Conservation (phyloP, 179 eudicot genomes). For the Kewa caespitosa region DNA sequence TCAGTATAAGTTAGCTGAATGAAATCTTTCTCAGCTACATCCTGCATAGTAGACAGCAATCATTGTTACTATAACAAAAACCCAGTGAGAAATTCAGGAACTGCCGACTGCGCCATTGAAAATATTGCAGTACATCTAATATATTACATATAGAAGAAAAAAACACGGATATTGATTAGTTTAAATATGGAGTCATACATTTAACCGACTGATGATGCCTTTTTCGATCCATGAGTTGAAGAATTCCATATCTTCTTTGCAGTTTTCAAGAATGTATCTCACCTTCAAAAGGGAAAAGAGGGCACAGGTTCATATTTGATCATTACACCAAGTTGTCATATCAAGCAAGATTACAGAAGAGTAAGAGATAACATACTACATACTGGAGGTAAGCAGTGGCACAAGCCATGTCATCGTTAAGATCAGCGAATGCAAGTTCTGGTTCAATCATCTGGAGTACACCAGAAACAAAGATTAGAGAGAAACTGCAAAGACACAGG, state of each 20-base stretch:
- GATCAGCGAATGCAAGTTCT: slow-evolving; percentile 95
- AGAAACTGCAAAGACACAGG: slow-evolving; percentile 3
- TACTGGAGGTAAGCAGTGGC: slow-evolving; percentile 99
- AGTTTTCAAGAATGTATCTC: slow-evolving; percentile 78
- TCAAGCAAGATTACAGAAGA: slow-evolving; percentile 29
- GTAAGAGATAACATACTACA: slow-evolving; percentile 89
- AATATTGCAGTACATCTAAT: not conserved
- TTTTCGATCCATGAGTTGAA: slow-evolving; percentile 96
- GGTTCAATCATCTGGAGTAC: slow-evolving; percentile 88
- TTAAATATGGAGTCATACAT: slow-evolving; percentile 42
- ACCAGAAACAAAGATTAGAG: slow-evolving; percentile 14
- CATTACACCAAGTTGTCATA: slow-evolving; percentile 9
- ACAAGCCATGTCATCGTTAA: slow-evolving; percentile 98
- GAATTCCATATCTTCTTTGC: slow-evolving; percentile 98
- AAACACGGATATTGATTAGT: not conserved
- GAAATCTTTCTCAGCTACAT: slow-evolving; percentile 78
- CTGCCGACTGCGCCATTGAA: not conserved
- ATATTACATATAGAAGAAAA: slow-evolving; percentile 3
- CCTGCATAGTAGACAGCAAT: slow-evolving; percentile 48
- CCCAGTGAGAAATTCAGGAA: not conserved
- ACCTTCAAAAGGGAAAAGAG: slow-evolving; percentile 50
- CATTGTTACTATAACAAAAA: not conserved
- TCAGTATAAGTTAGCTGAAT: slow-evolving; percentile 91
- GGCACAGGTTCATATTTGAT: slow-evolving; percentile 11
- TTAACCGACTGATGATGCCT: slow-evolving; percentile 75